Conservation (phyloP, 2,329 filamentous ascomycete species). For the Alternaria consortialis region DNA sequence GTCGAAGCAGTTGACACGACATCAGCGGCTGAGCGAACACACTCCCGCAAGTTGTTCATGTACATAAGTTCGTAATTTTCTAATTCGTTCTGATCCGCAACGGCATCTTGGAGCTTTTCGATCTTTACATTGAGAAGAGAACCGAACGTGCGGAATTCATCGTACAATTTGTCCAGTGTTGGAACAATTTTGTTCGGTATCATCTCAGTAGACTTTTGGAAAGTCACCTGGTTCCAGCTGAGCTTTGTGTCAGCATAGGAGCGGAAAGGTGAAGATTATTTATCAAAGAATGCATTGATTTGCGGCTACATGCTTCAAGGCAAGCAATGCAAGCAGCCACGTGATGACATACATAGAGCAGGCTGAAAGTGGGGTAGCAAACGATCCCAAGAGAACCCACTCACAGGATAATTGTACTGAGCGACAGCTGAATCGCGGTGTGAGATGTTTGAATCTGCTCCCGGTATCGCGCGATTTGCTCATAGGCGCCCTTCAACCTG, state of each 20-base stretch:
- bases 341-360: neutral
- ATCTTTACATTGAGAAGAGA: conserved; percentile 30
- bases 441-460: conserved; percentile 35
- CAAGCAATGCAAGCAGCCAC: neutral
- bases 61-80: conserved; percentile 23
- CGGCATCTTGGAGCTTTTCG: conserved; percentile 21
- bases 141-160: conserved; percentile 31
- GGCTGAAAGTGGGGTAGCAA: neutral
- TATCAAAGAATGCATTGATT: neutral
- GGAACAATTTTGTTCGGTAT: conserved; percentile 33
- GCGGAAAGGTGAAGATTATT: neutral
- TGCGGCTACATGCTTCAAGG: neutral
- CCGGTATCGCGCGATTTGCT: conserved; percentile 27
- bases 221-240: conserved; percentile 36
- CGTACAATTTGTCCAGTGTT: conserved; percentile 34
- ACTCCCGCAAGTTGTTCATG: conserved; percentile 33
- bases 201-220: conserved; percentile 29
- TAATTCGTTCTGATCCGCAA: conserved; percentile 16
- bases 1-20: conserved; percentile 36
- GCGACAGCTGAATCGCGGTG: conserved; percentile 32
- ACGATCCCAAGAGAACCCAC: conserved; percentile 4
- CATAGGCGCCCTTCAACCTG: conserved; percentile 25
- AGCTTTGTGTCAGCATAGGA: neutral
- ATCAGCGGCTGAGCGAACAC: conserved; percentile 33
- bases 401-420: conserved; percentile 37